Conservation (phyloP, 352 stramenopile species). For the Phytopythium montanum region DNA sequence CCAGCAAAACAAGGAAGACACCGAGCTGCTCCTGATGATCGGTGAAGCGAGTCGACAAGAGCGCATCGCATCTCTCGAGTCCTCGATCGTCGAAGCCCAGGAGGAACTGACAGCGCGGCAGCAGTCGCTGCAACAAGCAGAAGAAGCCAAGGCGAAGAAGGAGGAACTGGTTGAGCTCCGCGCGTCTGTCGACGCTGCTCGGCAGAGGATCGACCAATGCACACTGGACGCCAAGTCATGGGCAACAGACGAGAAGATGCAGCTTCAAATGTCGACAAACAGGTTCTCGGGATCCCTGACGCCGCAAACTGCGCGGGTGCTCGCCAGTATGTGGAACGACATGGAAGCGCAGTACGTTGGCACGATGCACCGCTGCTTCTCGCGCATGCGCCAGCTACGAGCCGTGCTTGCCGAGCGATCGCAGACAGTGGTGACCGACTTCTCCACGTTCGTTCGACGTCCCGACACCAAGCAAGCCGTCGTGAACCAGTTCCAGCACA, state of each 20-base stretch:
- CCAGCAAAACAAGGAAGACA: constrained; percentile 25
- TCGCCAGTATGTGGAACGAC: constrained; percentile 46
- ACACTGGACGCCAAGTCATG: constrained; percentile 17
- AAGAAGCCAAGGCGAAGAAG: constrained; percentile 79
- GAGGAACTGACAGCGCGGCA: constrained; percentile 30
- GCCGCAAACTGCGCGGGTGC: constrained; percentile 22
- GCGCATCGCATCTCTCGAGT: constrained; percentile 29
- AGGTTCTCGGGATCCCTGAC: constrained; percentile 31
- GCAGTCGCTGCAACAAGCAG: constrained; percentile 40
- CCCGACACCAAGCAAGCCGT: constrained; percentile 61
- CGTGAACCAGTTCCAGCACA: constrained; percentile 62
- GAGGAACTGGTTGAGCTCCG: constrained; percentile 60
- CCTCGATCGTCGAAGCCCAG: constrained; percentile 32
- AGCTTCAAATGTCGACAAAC: constrained; percentile 3
- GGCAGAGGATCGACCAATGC: constrained; percentile 30
- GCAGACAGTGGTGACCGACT: constrained; percentile 32
- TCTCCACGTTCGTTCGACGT: constrained; percentile 55
- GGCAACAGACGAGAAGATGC: constrained; percentile 15
- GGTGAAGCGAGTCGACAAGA: constrained; percentile 37
- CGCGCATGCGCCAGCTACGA: constrained; percentile 32
- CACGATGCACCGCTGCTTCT: constrained; percentile 44
- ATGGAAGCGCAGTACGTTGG: constrained; percentile 55
- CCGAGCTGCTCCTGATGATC: constrained; percentile 22
- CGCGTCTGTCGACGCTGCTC: constrained; percentile 26
- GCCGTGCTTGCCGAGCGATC: constrained; percentile 20